A percentile compares a stretch with the other conserved stretches of the same genome.
These are phyloP conservation scores for Curvularia sp. DNA, from an alignment of 2,329 filamentous ascomycete species.

Conservation along the genomic window DNA sequence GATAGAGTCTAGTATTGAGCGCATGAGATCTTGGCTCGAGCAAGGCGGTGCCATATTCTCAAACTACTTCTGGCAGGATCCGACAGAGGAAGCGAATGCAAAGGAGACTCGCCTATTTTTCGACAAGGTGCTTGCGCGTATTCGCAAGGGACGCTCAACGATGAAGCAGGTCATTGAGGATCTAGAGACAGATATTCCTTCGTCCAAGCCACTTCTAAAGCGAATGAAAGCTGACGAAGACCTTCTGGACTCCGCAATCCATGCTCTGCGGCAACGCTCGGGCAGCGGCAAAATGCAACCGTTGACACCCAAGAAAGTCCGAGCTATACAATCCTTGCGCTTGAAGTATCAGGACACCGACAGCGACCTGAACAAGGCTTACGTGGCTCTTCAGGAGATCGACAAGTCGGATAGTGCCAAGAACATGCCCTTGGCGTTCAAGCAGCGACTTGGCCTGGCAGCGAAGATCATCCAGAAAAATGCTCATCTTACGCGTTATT, in stretches of 20 bases:
- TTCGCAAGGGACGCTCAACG: constrained; percentile 32
- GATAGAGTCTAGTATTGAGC: constrained; percentile 37
- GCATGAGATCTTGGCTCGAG: constrained; percentile 42
- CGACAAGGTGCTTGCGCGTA: constrained; percentile 25
- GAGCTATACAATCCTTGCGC: constrained; percentile 20
- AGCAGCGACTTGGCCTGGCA: constrained; percentile 32
- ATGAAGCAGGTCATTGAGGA: constrained; percentile 36
- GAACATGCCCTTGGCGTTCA: constrained; percentile 23
- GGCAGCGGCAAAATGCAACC: constrained; percentile 10
- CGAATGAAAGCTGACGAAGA: constrained; percentile 38
- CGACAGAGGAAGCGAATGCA: constrained; percentile 35
- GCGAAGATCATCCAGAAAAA: constrained; percentile 37
- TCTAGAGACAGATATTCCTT: constrained; percentile 37
- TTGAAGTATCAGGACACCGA: constrained; percentile 28
- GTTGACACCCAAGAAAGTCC: constrained; percentile 18
- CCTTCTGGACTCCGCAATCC: constrained; percentile 23
- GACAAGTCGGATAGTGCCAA: constrained; percentile 11
- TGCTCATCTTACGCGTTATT: constrained; percentile 35
- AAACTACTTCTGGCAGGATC: constrained; percentile 44
- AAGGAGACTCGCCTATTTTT: constrained; percentile 31
- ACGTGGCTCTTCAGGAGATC: constrained; percentile 20
- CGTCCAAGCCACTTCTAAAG: constrained; percentile 32
- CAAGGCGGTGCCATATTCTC: constrained; percentile 34
- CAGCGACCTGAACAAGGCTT: constrained; percentile 28
- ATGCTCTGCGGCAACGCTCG: constrained; percentile 18